phyloP scores from a whole-genome alignment of 768 basidiomycete genomes.

The Auricularia heimuer region DNA sequence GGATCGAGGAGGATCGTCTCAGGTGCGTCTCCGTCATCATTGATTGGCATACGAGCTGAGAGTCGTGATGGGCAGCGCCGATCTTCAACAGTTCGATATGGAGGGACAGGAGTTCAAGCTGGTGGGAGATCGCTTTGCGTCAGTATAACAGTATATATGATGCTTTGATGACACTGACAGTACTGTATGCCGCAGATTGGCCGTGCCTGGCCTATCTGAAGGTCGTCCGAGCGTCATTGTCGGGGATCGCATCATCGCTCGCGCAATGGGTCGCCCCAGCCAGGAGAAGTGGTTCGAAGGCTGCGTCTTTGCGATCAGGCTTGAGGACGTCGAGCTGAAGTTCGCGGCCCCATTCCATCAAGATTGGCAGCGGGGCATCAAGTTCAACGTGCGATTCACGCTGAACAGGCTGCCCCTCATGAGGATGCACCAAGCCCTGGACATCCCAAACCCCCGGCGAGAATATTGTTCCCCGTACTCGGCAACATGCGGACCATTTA shows the following conservation, averaged over 20 bases:
- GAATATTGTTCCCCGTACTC: constrained; percentile 38
- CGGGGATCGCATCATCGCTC: constrained; percentile 35
- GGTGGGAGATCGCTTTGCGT: constrained; percentile 20
- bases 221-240: constrained; percentile 49
- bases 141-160: not conserved
- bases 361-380: constrained; percentile 21
- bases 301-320: constrained; percentile 39
- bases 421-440: constrained; percentile 46
- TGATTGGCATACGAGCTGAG: not conserved
- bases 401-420: constrained; percentile 44
- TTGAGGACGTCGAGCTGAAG: constrained; percentile 33
- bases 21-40: constrained; percentile 1
- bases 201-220: constrained; percentile 47
- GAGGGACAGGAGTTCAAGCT: not conserved
- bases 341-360: constrained; percentile 36
- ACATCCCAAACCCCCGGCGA: constrained; percentile 27
- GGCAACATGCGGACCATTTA: not conserved
- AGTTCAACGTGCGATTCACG: constrained; percentile 46
- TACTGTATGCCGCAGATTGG: constrained; percentile 25
- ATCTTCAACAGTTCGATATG: constrained; percentile 28
- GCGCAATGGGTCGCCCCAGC: constrained; percentile 7
- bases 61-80: constrained; percentile 13
- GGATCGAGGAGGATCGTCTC: constrained; percentile 34
- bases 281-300: constrained; percentile 24
- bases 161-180: not conserved